Evolutionary conservation across 2,329 filamentous ascomycete species (phyloP).

Genomic region (Claviceps sorghi): DNA sequence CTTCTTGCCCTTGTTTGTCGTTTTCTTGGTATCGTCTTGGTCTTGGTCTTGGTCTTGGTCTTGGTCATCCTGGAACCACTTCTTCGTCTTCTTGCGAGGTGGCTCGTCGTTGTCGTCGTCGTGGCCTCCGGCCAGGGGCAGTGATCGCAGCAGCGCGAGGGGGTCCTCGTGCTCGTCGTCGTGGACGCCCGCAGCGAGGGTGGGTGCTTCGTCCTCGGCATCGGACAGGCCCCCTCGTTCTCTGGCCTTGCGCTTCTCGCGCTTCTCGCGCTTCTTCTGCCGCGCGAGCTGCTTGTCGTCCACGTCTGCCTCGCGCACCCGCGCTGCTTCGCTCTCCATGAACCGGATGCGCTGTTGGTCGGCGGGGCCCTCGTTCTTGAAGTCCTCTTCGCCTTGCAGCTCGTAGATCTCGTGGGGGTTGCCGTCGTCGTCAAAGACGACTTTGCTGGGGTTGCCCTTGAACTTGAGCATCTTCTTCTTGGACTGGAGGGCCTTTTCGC

Average conservation of each 20-base stretch:
- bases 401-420: conserved; percentile 75
- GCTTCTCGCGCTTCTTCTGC: conserved; percentile 64
- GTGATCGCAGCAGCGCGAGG: conserved; percentile 40
- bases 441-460: conserved; percentile 71
- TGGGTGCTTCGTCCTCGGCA: conserved; percentile 15
- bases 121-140: conserved; percentile 30
- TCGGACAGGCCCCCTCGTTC: conserved; percentile 28
- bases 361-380: conserved; percentile 58
- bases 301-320: conserved; percentile 60
- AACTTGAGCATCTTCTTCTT: conserved; percentile 90
- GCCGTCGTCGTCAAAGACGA: conserved; percentile 88
- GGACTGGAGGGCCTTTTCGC: conserved; percentile 85
- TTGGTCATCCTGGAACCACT: conserved; percentile 66
- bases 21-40: conserved; percentile 35
- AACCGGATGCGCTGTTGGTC: conserved; percentile 65
- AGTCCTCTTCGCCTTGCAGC: conserved; percentile 71
- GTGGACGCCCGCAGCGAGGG: conserved; percentile 26
- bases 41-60: too few species aligned
- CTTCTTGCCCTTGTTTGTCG: conserved; percentile 24
- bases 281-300: conserved; percentile 70
- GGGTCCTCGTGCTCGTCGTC: conserved; percentile 30
- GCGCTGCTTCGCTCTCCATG: conserved; percentile 57
- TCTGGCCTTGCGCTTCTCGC: conserved; percentile 55
- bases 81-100: conserved; percentile 49
- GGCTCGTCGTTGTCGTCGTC: conserved; percentile 51